Conservation (phyloP, 768 basidiomycete species). For the Leccinum boreale region DNA sequence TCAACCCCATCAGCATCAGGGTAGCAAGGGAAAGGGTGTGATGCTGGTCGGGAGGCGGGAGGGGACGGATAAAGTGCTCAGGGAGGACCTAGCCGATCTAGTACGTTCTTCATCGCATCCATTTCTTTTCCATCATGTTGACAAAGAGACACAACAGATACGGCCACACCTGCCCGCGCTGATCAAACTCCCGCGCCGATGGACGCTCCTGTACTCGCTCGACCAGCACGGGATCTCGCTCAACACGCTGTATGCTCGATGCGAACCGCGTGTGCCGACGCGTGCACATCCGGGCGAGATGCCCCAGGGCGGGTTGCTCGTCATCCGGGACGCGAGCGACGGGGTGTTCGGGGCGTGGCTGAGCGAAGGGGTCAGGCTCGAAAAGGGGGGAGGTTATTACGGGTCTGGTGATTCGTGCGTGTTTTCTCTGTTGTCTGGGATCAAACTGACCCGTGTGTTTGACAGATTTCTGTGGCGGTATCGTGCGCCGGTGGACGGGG, state of each 20-base stretch:
- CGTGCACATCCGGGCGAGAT: conserved; percentile 17
- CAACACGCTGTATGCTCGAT: conserved; percentile 76
- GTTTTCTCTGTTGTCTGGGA: background rate
- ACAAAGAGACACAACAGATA: conserved; percentile 41
- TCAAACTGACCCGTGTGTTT: background rate
- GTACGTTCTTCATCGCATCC: conserved; percentile 39
- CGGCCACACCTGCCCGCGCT: conserved; percentile 72
- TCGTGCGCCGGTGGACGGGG: conserved; percentile 23
- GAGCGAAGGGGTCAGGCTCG: conserved; percentile 59
- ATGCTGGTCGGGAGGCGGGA: conserved; percentile 55
- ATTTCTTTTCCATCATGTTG: background rate
- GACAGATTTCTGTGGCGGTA: conserved; percentile 28
- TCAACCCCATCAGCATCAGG: background rate
- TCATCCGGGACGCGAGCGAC: conserved; percentile 61
- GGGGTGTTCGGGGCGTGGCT: conserved; percentile 80
- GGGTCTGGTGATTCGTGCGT: conserved; percentile 86
- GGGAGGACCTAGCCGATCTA: conserved; percentile 50
- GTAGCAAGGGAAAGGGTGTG: conserved; percentile 41
- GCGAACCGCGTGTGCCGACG: conserved; percentile 38
- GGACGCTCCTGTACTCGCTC: conserved; percentile 84
- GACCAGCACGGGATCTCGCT: conserved; percentile 96
- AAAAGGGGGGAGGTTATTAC: conserved; percentile 64
- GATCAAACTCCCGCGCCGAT: conserved; percentile 61
- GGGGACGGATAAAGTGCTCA: conserved; percentile 51
- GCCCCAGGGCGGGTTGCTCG: conserved; percentile 53